Evolutionary conservation across 2,329 filamentous ascomycete species (phyloP), one percentile per base, ranked within the genome.

Genomic region (Sclerotinia nivalis): DNA sequence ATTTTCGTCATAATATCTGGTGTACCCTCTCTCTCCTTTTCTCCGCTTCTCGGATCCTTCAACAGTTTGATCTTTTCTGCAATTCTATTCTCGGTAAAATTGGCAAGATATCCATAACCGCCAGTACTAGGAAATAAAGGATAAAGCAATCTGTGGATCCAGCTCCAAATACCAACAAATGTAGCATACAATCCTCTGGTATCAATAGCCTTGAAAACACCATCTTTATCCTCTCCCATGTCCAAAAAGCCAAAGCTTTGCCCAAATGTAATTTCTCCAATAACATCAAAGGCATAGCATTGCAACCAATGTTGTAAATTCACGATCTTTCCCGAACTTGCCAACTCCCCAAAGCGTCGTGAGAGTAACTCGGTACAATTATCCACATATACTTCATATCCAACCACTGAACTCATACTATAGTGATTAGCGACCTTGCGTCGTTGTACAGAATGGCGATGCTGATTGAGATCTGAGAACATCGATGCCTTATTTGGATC

Each of bases 201-300:
- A 66, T 83, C 77, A 20, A 85, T 75, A 0, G 80, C 79, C 12
- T 66, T 34, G 22, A 85, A 83, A 0, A 84, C 76, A 0, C 79
- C 80, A 9, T 80, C 79, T 0, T 84, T 80, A 62, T 86, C 85
- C 3, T 81, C 76, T 0, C 83, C 84, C 10, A 73, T 68, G 34
- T 85, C 82, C 0, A 86, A 76, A 68, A 86, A 84, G 0, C 83
- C 84, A 72, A 81, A 79, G 0, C 76, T 73, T 4, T 74, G 76
- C 18, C 76, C 80, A 52, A 82, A 82, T 0, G 83, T 85, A 25
- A 87, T 84, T 50, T 83, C 80, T 0, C 84, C 84, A 43, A 87
- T 85, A 1, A 86, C 83, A 64, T 86, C 83, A 55, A 84, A 84
- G 0, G 82, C 83, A 68, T 82, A 85, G 71, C 78, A 84, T 71